Conservation (phyloP, 495 filamentous ascomycete genomes). For the Emericellopsis terricola region DNA sequence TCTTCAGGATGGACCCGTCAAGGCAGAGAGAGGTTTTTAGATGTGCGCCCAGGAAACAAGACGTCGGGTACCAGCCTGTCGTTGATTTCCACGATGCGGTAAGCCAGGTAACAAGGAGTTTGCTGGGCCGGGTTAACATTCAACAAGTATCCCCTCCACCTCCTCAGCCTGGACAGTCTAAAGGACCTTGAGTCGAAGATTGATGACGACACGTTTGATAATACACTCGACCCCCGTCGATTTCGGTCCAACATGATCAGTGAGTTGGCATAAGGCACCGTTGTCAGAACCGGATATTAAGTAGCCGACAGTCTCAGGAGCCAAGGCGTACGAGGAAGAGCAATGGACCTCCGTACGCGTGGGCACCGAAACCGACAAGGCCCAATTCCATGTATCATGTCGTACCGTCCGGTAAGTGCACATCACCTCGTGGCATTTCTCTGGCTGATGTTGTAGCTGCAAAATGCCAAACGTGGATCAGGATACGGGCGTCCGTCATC, state of each 20-base stretch:
- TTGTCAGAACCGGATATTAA: not conserved
- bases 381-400: conserved; percentile 39
- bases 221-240: conserved; percentile 40
- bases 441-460: conserved; percentile 31
- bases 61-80: conserved; percentile 56
- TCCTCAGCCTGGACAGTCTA: conserved; percentile 59
- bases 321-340: conserved; percentile 41
- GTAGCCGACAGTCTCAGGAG: conserved; percentile 18
- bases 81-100: conserved; percentile 74
- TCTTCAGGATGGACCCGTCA: conserved; percentile 52
- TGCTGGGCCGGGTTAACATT: too few species aligned
- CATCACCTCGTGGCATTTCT: not conserved
- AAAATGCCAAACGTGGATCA: conserved; percentile 72
- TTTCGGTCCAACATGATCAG: conserved; percentile 77
- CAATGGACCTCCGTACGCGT: conserved; percentile 59
- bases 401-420: conserved; percentile 38
- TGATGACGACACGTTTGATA: conserved; percentile 23
- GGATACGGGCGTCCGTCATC: conserved; percentile 49
- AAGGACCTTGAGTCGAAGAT: conserved; percentile 42
- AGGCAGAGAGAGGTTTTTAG: conserved; percentile 51
- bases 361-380: conserved; percentile 12
- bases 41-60: conserved; percentile 51
- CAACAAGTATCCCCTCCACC: conserved; percentile 57
- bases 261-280: conserved; percentile 12
- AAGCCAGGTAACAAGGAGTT: conserved; percentile 8